Percentiles rank a stretch among this genome's conserved stretches.
These are phyloP conservation scores for Sporisorium graminicola DNA, from an alignment of 1,284 basidiomycete species.

Conservation along the genomic window DNA sequence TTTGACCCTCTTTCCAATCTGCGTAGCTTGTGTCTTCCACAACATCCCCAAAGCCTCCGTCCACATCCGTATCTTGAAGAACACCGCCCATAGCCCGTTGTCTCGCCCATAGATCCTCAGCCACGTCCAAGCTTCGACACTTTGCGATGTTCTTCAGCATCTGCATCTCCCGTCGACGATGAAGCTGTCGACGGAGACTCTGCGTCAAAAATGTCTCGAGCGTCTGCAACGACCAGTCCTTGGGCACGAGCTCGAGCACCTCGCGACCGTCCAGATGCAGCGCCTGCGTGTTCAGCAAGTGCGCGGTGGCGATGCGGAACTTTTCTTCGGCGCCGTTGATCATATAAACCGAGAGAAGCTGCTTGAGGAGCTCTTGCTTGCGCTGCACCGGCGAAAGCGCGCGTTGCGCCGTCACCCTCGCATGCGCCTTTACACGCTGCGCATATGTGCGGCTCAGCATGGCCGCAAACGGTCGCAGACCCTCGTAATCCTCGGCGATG, in stretches of 20 bases:
- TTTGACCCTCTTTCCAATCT: slow-evolving; percentile 18
- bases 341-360: slow-evolving; percentile 50
- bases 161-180: slow-evolving; percentile 45
- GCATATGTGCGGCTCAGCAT: slow-evolving; percentile 42
- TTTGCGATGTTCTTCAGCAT: slow-evolving; percentile 53
- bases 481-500: slow-evolving; percentile 42
- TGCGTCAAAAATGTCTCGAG: slow-evolving; percentile 59
- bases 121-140: slow-evolving; percentile 53
- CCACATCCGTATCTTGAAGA: slow-evolving; percentile 45
- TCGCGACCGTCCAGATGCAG: slow-evolving; percentile 50
- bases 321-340: slow-evolving; percentile 43
- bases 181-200: slow-evolving; percentile 48
- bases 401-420: slow-evolving; percentile 22
- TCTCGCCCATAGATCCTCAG: slow-evolving; percentile 52
- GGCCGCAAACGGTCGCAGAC: slow-evolving; percentile 37
- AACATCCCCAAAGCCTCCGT: slow-evolving; percentile 11
- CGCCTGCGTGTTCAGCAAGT: slow-evolving; percentile 60
- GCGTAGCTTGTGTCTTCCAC: slow-evolving; percentile 16
- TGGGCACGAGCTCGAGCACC: slow-evolving; percentile 56
- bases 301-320: slow-evolving; percentile 54
- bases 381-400: slow-evolving; percentile 14
- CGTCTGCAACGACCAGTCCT: slow-evolving; percentile 53
- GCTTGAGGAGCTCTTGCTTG: slow-evolving; percentile 45
- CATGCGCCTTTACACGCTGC: slow-evolving; percentile 37
- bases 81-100: slow-evolving; percentile 56